Base-by-base conservation (phyloP, 1,139 yeast genomes). In the Kodamaea derodonti region DNA sequence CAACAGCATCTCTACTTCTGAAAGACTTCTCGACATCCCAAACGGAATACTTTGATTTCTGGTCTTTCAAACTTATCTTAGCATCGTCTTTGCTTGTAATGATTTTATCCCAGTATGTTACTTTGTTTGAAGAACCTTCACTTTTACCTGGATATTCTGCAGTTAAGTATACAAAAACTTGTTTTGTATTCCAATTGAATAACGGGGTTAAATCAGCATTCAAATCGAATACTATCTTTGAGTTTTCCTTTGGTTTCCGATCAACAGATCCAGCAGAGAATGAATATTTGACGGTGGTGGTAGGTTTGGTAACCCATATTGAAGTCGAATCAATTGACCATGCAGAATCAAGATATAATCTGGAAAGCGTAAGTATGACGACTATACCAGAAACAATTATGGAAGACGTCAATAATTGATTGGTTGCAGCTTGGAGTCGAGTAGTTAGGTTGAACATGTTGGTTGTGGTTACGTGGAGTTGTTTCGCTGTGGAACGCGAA, bases 141-240 rank as follows among this genome's bases (percentile, higher is more conserved):
- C 62, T 63, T 46, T 70, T 72, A 2, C 92, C 92, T 10, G 82
- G 80, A 52, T 90, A 88, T 51, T 87, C 94, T 2, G 95, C 96
- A 2, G 95, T 85, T 42, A 92, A 68, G 51, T 90, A 92, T 4
- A 84, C 84, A 55, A 92, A 90, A 14, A 92, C 78, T 58, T 92
- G 98, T 54, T 92, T 92, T 10, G 98, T 92, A 61, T 92, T 92
- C 97, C 97, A 92, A 58, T 85, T 88, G 73, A 90, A 90, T 37
- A 92, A 68, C 1, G 88, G 80, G 1, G 84, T 57, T 47, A 92
- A 63, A 46, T 69, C 75, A 2, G 72, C 74, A 8, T 77, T 77
- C 38, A 92, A 64, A 54, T 87, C 95, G 52, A 90, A 88, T 13
- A 62, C 63, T 29, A 88, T 60, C 50, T 75, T 76, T 37, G 84